Evolutionary conservation across 305 asterid species (phyloP).

Genomic region (Ajuga reptans): DNA sequence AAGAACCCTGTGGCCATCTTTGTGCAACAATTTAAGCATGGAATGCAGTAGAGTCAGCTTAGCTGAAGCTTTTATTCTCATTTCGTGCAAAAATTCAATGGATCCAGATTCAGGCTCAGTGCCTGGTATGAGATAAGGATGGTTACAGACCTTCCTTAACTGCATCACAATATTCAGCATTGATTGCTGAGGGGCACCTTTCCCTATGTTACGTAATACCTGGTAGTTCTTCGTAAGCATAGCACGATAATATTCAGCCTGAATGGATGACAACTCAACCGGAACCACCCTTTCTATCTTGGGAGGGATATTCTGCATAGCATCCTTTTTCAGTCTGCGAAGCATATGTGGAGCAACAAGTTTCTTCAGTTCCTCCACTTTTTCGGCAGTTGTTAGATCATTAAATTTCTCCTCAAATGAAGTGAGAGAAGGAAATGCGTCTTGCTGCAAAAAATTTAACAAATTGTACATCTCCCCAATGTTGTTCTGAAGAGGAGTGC

Average conservation of each 20-base stretch:
- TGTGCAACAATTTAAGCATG: constrained; percentile 76
- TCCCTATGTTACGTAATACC: constrained; percentile 82
- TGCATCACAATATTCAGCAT: constrained; percentile 99
- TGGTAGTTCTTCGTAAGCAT: constrained; percentile 98
- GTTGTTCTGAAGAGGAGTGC: constrained; percentile 98
- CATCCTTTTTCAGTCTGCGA: constrained; percentile 92
- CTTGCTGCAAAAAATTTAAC: constrained; percentile 83
- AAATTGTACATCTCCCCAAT: constrained; percentile 96
- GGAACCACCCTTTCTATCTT: constrained; percentile 97
- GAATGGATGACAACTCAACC: constrained; percentile 91
- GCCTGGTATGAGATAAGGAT: constrained; percentile 96
- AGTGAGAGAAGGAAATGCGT: constrained; percentile 82
- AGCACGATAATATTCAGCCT: constrained; percentile 98
- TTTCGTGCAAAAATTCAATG: constrained; percentile 82
- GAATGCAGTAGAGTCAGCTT: constrained; percentile 91
- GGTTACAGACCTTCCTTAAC: constrained; percentile 93
- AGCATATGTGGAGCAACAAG: constrained; percentile 99
- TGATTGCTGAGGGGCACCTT: constrained; percentile 88
- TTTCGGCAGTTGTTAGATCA: constrained; percentile 85
- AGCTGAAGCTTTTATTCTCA: constrained; percentile 97
- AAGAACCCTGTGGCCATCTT: constrained; percentile 89
- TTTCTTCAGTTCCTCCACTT: constrained; percentile 94
- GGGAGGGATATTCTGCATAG: constrained; percentile 97
- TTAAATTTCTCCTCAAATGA: constrained; percentile 86
- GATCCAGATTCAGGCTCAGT: constrained; percentile 99